Base-by-base conservation (phyloP, 2,329 filamentous ascomycete species). In the Aotearoamyces nothofagi region DNA sequence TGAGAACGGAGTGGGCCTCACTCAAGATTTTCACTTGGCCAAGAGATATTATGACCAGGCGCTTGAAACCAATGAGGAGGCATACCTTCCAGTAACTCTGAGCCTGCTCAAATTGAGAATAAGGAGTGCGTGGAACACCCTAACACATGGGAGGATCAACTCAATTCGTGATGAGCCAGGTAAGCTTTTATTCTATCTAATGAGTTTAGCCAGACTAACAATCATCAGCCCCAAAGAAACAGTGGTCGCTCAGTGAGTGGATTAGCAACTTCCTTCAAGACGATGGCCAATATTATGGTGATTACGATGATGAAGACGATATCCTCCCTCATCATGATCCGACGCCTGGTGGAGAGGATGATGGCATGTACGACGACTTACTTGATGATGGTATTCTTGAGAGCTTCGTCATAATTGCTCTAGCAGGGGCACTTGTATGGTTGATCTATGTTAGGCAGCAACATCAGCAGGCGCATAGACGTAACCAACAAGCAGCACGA, bases 11-110 rank as follows among this genome's bases (percentile, higher is more conserved):
- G 65, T 96, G 27, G 83, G 86, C 2, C 69, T 96, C 12, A 78
- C 80, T 31, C 90, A 98, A 50, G 90, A 98, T 49, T 98, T 92
- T 51, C 90, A 98, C 47, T 72, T 98, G 32, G 90, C 92, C 2
- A 98, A 98, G 56, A 66, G 90, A 30, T 93, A 86, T 54, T 98
- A 98, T 48, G 90, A 98, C 44, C 68, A 90, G 35, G 87, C 90
- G 1, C 59, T 94, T 16, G 82, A 86, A 46, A 86, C 87, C 1
- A 98, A 93, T 44, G 67, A 76, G 27, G 92, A 98, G 53, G 86
- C 90, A 0, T 96, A 96, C 49, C 63, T 96, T 1, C 90, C 90
- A 0, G 90, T 96, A 3, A 83, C 83, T 8, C 58, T 98, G 16
- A 87, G 83, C 38, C 58, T 98, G 27, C 61, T 92, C 37, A 93